Percentiles rank a stretch among this genome's conserved stretches.
These are phyloP conservation scores for Herpetospermum pedunculosum DNA, from an alignment of 306 rosid genomes.

Conservation along the genomic window DNA sequence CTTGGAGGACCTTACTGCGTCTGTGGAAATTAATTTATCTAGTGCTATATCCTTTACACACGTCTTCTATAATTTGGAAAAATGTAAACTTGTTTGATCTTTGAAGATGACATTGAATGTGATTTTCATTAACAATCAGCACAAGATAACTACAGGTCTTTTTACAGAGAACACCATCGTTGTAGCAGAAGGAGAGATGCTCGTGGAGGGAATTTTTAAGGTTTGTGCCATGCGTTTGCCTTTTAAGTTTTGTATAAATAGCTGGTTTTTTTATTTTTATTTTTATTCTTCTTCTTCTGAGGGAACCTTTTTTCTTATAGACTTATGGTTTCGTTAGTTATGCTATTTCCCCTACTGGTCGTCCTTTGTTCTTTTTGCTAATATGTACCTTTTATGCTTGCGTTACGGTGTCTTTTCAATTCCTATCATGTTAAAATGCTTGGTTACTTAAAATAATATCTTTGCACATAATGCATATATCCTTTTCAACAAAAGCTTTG, in stretches of 20 bases:
- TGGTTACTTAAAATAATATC: not conserved
- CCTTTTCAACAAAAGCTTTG: not conserved
- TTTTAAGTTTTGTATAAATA: not conserved
- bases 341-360: not conserved
- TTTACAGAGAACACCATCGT: slow-evolving; percentile 86
- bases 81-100: not conserved
- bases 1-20: slow-evolving; percentile 79
- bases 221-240: slow-evolving; percentile 28
- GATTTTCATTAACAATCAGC: slow-evolving; percentile 55
- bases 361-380: not conserved
- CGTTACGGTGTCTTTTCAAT: not conserved
- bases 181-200: slow-evolving; percentile 96
- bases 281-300: no score
- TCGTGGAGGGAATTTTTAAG: slow-evolving; percentile 65
- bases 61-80: slow-evolving; percentile 2
- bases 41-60: slow-evolving; percentile 66
- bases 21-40: slow-evolving; percentile 61
- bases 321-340: not conserved
- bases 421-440: not conserved
- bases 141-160: slow-evolving; percentile 95
- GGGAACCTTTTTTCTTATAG: not conserved
- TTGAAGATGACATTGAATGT: slow-evolving; percentile 10
- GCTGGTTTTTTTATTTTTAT: not conserved
- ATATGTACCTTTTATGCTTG: not conserved
- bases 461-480: not conserved